phyloP scores from a whole-genome alignment of 179 eudicot species.

The Gypsophila paniculata region DNA sequence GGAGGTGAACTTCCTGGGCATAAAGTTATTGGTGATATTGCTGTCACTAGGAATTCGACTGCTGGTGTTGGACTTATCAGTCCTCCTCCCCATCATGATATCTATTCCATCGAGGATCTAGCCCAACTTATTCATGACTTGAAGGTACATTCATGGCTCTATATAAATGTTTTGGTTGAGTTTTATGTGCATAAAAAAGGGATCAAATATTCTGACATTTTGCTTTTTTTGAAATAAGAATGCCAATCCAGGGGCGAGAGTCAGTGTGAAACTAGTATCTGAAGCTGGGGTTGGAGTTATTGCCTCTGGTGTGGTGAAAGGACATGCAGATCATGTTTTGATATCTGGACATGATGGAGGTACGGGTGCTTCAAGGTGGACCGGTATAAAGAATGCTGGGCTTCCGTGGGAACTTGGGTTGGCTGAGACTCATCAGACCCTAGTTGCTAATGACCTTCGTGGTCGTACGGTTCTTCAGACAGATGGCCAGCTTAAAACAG shows the following conservation, averaged over 20 bases:
- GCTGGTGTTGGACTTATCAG: conserved; percentile 99
- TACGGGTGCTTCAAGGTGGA: conserved; percentile 98
- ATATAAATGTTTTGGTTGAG: not conserved
- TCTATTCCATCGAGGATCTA: conserved; percentile 96
- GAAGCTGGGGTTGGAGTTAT: conserved; percentile 99
- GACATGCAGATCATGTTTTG: conserved; percentile 93
- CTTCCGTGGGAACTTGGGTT: conserved; percentile 99
- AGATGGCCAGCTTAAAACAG: conserved; percentile 94
- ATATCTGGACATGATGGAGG: conserved; percentile 99
- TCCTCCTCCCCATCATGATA: conserved; percentile 99
- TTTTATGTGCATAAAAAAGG: not conserved
- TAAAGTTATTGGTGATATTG: conserved; percentile 96
- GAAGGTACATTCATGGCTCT: conserved; percentile 46
- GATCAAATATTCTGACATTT: conserved; percentile 15
- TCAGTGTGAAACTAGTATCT: conserved; percentile 95
- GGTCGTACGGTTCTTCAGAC: conserved; percentile 89
- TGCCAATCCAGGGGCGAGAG: conserved; percentile 89
- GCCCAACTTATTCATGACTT: conserved; percentile 95
- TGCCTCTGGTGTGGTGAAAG: conserved; percentile 97
- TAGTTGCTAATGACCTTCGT: conserved; percentile 95
- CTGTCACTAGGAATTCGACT: conserved; percentile 87
- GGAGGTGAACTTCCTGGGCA: conserved; percentile 99
- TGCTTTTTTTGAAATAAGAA: conserved; percentile 42
- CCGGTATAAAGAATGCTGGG: conserved; percentile 99
- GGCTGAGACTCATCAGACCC: conserved; percentile 98